Conservation (phyloP, 106 monocot genomes). For the Phalaenopsis equestris region DNA sequence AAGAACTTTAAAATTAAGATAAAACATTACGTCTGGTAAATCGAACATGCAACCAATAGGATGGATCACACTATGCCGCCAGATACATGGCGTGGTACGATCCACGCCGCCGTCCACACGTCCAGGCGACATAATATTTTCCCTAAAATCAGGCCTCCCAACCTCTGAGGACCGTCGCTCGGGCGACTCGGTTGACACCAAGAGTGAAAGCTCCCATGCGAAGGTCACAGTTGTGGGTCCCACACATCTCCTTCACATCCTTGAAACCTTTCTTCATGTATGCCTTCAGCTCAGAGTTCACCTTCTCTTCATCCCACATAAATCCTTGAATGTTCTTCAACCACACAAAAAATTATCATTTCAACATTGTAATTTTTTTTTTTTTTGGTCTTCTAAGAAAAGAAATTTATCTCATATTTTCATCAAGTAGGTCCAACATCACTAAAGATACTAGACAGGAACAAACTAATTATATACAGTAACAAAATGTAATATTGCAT, state of each 20-base stretch:
- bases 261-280: conserved; percentile 62
- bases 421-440: neutral
- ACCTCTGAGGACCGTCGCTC: conserved; percentile 71
- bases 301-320: conserved; percentile 96
- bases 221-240: conserved; percentile 64
- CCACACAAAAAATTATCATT: neutral
- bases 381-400: too few species aligned
- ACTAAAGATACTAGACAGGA: neutral
- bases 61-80: too few species aligned
- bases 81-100: too few species aligned
- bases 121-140: too few species aligned
- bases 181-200: conserved; percentile 72
- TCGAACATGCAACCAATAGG: too few species aligned
- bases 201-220: conserved; percentile 95
- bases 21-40: too few species aligned
- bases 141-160: conserved; percentile 52
- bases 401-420: too few species aligned
- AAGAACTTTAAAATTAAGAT: too few species aligned
- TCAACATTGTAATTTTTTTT: neutral
- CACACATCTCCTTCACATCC: conserved; percentile 76
- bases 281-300: conserved; percentile 71
- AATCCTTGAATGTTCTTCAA: conserved; percentile 87
- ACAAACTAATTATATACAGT: too few species aligned
- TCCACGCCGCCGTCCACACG: too few species aligned
- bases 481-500: too few species aligned